phyloP scores from a whole-genome alignment of 2,329 filamentous ascomycete species.

The Colletotrichum abscissum region DNA sequence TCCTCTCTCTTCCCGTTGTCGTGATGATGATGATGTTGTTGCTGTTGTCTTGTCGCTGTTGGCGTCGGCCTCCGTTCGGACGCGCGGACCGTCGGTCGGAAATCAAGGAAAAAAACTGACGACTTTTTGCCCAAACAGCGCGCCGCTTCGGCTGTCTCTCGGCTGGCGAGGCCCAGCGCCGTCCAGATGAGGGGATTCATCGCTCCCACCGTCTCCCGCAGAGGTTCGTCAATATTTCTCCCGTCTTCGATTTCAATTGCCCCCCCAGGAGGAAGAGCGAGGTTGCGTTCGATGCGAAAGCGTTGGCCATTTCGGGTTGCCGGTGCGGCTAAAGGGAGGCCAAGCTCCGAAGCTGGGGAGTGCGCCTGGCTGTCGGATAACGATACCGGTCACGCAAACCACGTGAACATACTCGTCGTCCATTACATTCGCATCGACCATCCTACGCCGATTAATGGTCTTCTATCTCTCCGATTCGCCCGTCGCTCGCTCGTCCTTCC shows the following conservation, averaged over 20 bases:
- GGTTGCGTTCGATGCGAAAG: not conserved
- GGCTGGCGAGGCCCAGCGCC: constrained; percentile 57
- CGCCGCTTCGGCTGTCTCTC: constrained; percentile 62
- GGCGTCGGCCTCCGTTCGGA: not conserved
- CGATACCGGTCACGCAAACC: constrained; percentile 6
- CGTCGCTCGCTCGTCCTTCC: not conserved
- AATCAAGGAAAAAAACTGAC: constrained; percentile 23
- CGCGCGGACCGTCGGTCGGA: constrained; percentile 5
- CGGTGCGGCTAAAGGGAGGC: constrained; percentile 30
- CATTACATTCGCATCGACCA: not conserved
- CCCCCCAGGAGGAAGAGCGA: not conserved
- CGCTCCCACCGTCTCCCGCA: constrained; percentile 69
- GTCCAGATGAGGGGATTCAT: constrained; percentile 68
- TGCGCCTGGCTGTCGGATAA: constrained; percentile 7
- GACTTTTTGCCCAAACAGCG: constrained; percentile 46
- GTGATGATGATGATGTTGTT: not conserved
- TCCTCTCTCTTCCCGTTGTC: not conserved
- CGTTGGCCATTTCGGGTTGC: constrained; percentile 19
- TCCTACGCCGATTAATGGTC: not conserved
- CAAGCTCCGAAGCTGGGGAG: constrained; percentile 27
- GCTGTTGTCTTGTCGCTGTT: not conserved
- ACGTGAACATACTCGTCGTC: not conserved
- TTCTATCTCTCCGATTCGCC: not conserved
- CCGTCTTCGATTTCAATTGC: not conserved
- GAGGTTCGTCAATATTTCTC: constrained; percentile 61